Conservation (phyloP, 352 stramenopile genomes). For the Globisporangium cylindrosporum region DNA sequence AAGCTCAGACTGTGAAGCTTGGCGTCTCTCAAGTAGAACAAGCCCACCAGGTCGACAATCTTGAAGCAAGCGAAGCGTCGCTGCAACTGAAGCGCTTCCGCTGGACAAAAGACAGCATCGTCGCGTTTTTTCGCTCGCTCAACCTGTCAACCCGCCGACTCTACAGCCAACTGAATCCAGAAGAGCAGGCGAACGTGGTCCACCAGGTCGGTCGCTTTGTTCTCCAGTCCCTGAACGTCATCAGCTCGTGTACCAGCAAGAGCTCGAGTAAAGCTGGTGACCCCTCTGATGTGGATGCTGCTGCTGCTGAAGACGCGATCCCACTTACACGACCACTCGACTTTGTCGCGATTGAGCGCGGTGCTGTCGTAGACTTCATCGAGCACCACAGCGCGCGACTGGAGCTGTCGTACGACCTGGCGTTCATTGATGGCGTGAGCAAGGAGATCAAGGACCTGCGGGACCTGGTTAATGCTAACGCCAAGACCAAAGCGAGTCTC, state of each 20-base stretch:
- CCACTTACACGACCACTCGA: constrained; percentile 21
- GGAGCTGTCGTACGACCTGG: constrained; percentile 18
- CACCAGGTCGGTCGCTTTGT: constrained; percentile 19
- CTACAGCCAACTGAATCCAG: constrained; percentile 16
- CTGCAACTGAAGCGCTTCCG: constrained; percentile 10
- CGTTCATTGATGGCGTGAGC: constrained; percentile 25
- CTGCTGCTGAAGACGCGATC: not conserved
- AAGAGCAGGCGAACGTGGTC: constrained; percentile 12
- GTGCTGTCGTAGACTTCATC: constrained; percentile 24
- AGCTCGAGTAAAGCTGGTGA: not conserved
- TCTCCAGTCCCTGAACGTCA: constrained; percentile 9
- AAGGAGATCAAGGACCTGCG: constrained; percentile 27
- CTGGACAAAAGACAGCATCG: constrained; percentile 22
- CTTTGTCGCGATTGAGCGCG: constrained; percentile 16
- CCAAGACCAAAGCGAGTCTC: not conserved
- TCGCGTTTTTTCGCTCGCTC: constrained; percentile 26
- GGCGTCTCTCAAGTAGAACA: not conserved
- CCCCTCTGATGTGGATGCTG: not conserved
- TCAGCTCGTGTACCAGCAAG: not conserved
- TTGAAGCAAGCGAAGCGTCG: not conserved
- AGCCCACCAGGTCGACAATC: not conserved
- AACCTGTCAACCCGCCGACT: constrained; percentile 30
- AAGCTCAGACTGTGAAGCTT: not conserved
- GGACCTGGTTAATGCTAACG: not conserved
- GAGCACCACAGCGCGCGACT: constrained; percentile 27